These are phyloP conservation scores for Metrosideros polymorpha DNA, from an alignment of 441 rosid genomes.

Conservation along the genomic window DNA sequence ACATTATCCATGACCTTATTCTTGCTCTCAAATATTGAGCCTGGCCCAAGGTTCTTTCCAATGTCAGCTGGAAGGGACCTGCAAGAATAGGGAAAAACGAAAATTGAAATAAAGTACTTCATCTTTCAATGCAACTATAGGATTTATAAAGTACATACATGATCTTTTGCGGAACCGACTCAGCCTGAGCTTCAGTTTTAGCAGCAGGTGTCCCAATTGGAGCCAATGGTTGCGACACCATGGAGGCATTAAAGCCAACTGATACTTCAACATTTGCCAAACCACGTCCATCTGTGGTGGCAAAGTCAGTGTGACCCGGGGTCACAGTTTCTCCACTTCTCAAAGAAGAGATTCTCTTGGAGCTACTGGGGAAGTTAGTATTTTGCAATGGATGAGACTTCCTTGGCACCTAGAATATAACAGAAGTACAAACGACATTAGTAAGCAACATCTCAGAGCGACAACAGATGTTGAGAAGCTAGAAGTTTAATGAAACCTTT, in stretches of 20 bases:
- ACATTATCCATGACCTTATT: slow-evolving; percentile 49
- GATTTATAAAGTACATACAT: slow-evolving; percentile 26
- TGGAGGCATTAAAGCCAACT: slow-evolving; percentile 25
- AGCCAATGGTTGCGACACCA: slow-evolving; percentile 50
- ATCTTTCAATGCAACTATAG: neutral
- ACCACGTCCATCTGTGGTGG: slow-evolving; percentile 25
- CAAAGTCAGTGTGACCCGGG: slow-evolving; percentile 22
- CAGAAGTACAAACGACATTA: slow-evolving; percentile 2
- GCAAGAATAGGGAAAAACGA: slow-evolving; percentile 1
- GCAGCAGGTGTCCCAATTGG: slow-evolving; percentile 74
- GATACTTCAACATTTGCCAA: slow-evolving; percentile 27
- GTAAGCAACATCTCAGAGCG: slow-evolving; percentile 5
- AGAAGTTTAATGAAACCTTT: slow-evolving; percentile 46
- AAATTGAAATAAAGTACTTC: slow-evolving; percentile 4
- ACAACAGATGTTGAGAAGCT: neutral
- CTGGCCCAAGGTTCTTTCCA: slow-evolving; percentile 36
- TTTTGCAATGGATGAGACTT: slow-evolving; percentile 44
- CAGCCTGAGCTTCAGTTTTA: slow-evolving; percentile 46
- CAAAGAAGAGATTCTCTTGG: slow-evolving; percentile 32
- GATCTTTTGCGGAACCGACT: slow-evolving; percentile 37
- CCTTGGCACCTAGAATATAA: slow-evolving; percentile 37
- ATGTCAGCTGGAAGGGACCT: slow-evolving; percentile 41
- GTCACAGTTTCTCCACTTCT: slow-evolving; percentile 30
- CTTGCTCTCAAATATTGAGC: slow-evolving; percentile 43
- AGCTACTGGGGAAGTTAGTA: slow-evolving; percentile 15